phyloP scores from a whole-genome alignment of 2,329 filamentous ascomycete genomes.

The Alternaria brassicae region DNA sequence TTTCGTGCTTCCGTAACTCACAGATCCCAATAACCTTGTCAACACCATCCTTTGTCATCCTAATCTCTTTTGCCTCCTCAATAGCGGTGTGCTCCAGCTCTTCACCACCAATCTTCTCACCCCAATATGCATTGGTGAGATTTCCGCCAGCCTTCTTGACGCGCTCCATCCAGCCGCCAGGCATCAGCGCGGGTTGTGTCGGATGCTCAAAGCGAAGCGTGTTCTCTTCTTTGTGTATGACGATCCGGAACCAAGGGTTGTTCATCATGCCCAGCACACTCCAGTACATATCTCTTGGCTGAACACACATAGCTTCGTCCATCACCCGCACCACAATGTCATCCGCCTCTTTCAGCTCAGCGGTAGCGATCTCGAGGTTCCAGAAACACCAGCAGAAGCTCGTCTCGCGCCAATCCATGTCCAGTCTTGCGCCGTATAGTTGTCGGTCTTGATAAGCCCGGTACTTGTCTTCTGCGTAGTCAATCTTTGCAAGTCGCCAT shows the following conservation, averaged over 20 bases:
- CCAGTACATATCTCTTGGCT: slow-evolving; percentile 96
- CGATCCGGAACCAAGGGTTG: slow-evolving; percentile 89
- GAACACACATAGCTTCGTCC: slow-evolving; percentile 87
- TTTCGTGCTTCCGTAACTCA: slow-evolving; percentile 73
- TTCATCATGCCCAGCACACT: slow-evolving; percentile 97
- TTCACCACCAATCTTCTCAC: slow-evolving; percentile 69
- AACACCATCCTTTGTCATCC: slow-evolving; percentile 76
- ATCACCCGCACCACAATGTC: slow-evolving; percentile 85
- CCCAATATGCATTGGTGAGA: slow-evolving; percentile 83
- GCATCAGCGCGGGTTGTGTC: slow-evolving; percentile 77
- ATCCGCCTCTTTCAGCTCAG: slow-evolving; percentile 67
- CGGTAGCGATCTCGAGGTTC: slow-evolving; percentile 71
- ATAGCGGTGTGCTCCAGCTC: slow-evolving; percentile 52
- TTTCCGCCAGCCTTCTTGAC: slow-evolving; percentile 85
- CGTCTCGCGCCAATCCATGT: slow-evolving; percentile 81
- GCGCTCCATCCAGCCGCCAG: slow-evolving; percentile 92
- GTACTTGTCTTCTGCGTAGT: slow-evolving; percentile 87
- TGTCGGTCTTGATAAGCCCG: slow-evolving; percentile 67
- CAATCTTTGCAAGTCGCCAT: slow-evolving; percentile 78
- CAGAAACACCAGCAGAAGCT: slow-evolving; percentile 95
- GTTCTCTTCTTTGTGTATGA: slow-evolving; percentile 72
- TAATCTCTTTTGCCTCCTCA: slow-evolving; percentile 69
- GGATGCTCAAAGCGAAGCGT: slow-evolving; percentile 82
- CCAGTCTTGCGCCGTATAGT: slow-evolving; percentile 78
- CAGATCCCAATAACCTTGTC: slow-evolving; percentile 70